Percentiles rank a stretch among this genome's conserved stretches.
Evolutionary conservation across 106 monocot species (phyloP).

Genomic region (Allium fistulosum): DNA sequence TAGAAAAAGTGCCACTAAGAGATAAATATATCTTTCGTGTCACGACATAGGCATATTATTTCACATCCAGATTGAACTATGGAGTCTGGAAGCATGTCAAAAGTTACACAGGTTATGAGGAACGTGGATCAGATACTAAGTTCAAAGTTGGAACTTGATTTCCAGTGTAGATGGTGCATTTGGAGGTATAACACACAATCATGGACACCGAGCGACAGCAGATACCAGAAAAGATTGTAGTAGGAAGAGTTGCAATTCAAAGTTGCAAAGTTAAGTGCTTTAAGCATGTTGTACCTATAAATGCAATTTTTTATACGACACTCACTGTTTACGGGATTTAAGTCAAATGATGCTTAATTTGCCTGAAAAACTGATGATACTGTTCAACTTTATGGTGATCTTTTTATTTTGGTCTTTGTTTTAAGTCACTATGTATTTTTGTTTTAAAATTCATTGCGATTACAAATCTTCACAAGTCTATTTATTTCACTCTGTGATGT

Average conservation of each 20-base stretch:
- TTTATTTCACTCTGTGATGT: no score
- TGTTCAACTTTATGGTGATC: no score
- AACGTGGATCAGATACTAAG: constrained; percentile 9
- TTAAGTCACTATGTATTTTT: no score
- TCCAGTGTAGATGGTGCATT: background rate
- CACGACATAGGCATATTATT: constrained; percentile 17
- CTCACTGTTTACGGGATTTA: no score
- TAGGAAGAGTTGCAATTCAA: background rate
- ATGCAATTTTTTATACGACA: no score
- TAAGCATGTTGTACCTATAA: constrained; percentile 17
- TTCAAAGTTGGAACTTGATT: constrained; percentile 1
- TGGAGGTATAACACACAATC: constrained; percentile 8
- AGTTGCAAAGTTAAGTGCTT: constrained; percentile 12
- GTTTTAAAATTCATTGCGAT: no score
- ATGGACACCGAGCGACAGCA: background rate
- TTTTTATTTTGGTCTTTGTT: no score
- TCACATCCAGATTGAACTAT: constrained; percentile 10
- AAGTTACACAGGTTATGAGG: constrained; percentile 16
- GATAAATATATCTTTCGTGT: constrained; percentile 26
- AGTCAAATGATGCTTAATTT: no score
- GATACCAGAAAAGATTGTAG: background rate
- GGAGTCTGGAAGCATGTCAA: constrained; percentile 2
- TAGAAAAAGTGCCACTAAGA: constrained; percentile 13
- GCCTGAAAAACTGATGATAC: no score
- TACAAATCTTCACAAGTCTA: no score